Base-by-base conservation (phyloP, 257 asterid species). In the Apocynum venetum region DNA sequence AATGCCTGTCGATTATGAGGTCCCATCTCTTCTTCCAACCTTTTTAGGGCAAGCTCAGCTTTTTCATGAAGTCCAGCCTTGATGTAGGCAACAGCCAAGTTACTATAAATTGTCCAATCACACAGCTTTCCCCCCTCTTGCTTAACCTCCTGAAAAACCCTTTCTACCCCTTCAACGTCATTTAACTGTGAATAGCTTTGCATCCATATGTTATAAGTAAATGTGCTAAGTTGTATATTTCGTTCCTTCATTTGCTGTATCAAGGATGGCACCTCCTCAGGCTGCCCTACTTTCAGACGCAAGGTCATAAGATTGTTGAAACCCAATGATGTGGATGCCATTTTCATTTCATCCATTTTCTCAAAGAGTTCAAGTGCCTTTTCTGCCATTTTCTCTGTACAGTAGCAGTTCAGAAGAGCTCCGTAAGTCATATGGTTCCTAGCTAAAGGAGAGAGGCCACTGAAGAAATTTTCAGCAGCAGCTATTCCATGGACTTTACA, bases 91-190 rank as follows among this genome's bases (percentile, higher is more conserved):
- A 70, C 72, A 17, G 97, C 97, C 86, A 94, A 81, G 85, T 87
- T 88, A 84, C 94, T 92, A 76, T 89, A 94, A 4, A 86, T 84
- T 0, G 91, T 91, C 98, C 98, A 94, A 73, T 91, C 82, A 47
- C 96, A 87, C 76, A 25, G 68, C 78, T 85, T 91, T 49, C 71
- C 79, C 31, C 83, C 77, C 36, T 83, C 85, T 70, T 64, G 83
- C 73, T 86, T 86, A 85, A 91, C 84, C 90, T 94, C 97, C 83
- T 87, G 93, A 40, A 88, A 92, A 79, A 89, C 90, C 55, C 91
- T 81, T 75, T 91, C 97, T 0, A 82, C 95, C 74, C 92, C 96
- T 82, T 89, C 90, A 36, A 92, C 84, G 64, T 92, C 97, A 75
- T 84, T 80, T 40, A 88, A 73, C 55, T 66, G 25, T 2, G 91